Evolutionary conservation across 2,329 filamentous ascomycete species (phyloP), one percentile per base, ranked within the genome.

Genomic region (Trichoderma oligosporum): DNA sequence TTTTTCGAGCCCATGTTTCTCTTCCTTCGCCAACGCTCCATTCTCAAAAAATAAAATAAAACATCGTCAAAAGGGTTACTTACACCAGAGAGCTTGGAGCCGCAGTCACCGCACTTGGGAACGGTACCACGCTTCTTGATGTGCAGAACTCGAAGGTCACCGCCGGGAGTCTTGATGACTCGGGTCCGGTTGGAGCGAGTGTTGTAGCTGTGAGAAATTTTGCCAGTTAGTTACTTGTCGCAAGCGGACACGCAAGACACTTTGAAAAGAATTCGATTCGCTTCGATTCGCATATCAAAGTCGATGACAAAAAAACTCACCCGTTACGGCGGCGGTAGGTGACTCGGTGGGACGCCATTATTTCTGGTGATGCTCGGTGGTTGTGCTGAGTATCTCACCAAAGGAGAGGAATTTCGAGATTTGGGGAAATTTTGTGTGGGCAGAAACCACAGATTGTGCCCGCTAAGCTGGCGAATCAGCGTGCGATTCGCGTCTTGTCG

Each of bases 121-220:
- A 92, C 89, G 76, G 91, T 96, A 71, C 92, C 94, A 78, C 87
- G 89, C 91, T 99, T 99, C 89, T 97, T 97, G 84, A 97, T 92
- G 88, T 99, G 93, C 71, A 97, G 89, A 76, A 96, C 87, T 77
- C 94, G 87, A 73, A 96, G 87, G 77, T 93, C 85, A 77, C 94
- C 94, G 78, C 94, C 95, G 68, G 95, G 94, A 68, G 94, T 99
- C 86, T 94, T 94, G 79, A 96, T 78, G 73, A 95, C 84, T 76
- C 94, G 89, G 77, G 94, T 93, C 80, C 91, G 91, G 89, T 99
- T 97, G 78, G 90, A 96, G 76, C 83, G 83, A 77, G 93, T 97
- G 87, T 97, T 97, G 89, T 97, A 99, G 76, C 90, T 94, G 73
- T 58, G 58, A 58, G 48, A 47, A 36, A 61, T 59, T 56, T 56